Evolutionary conservation across 2,329 filamentous ascomycete genomes (phyloP).

Genomic region (Thermoascus crustaceus): DNA sequence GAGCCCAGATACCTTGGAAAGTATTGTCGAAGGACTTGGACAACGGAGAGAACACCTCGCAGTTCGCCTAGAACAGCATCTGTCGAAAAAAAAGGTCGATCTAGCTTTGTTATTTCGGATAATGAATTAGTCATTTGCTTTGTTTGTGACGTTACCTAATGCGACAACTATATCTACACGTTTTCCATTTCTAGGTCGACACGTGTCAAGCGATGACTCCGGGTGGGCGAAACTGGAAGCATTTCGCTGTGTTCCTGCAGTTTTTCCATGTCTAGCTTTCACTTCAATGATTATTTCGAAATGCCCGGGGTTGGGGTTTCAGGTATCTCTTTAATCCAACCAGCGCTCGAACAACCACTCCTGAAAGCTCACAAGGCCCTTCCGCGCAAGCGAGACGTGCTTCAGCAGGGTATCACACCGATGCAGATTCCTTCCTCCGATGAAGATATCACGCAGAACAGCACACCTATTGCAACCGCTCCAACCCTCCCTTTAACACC

Average conservation of each 20-base stretch:
- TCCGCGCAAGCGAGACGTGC: slow-evolving; percentile 26
- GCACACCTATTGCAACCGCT: slow-evolving; percentile 14
- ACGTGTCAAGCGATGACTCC: not conserved
- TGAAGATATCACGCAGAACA: slow-evolving; percentile 18
- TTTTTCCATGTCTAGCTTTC: too few species aligned
- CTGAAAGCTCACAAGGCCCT: slow-evolving; percentile 36
- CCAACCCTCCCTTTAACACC: slow-evolving; percentile 32
- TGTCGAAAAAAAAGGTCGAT: not conserved
- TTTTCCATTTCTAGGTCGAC: too few species aligned
- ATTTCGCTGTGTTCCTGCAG: too few species aligned
- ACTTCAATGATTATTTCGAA: too few species aligned
- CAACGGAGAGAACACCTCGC: too few species aligned
- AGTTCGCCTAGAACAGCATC: too few species aligned
- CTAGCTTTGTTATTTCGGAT: not conserved
- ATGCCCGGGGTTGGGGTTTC: slow-evolving; percentile 26
- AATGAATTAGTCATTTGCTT: not conserved
- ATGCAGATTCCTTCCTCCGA: slow-evolving; percentile 17
- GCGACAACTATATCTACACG: too few species aligned
- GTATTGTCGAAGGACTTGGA: too few species aligned
- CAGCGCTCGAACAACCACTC: slow-evolving; percentile 20
- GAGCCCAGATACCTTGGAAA: too few species aligned
- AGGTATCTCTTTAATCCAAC: slow-evolving; percentile 19
- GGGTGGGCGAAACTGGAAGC: too few species aligned
- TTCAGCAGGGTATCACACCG: slow-evolving; percentile 12
- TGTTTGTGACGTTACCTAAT: too few species aligned